A percentile compares a stretch with the other conserved stretches of the same genome.
Evolutionary conservation across 1,139 yeast species (phyloP).

Genomic region (Suhomyces anneliseae): DNA sequence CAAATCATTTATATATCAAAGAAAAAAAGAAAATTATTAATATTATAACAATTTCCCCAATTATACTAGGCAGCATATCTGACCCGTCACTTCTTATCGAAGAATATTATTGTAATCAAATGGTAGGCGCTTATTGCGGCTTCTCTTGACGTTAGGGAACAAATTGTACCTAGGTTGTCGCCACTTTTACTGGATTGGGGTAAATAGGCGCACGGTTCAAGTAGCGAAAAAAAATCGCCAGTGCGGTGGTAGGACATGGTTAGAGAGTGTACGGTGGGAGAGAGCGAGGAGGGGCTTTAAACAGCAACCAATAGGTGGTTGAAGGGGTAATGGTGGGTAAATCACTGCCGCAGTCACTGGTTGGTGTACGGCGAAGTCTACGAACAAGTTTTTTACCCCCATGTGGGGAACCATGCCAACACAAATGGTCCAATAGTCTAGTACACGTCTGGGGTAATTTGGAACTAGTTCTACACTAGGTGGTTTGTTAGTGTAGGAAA

Average conservation of each 20-base stretch:
- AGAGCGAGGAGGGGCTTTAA: neutral
- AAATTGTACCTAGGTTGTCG: neutral
- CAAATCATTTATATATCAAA: neutral
- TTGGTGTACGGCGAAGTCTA: no score
- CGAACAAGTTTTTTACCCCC: no score
- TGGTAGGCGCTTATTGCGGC: conserved; percentile 5
- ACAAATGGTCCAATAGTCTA: no score
- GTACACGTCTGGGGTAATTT: no score
- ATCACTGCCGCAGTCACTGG: neutral
- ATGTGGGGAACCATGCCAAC: no score
- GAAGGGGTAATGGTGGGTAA: neutral
- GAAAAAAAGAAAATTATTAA: neutral
- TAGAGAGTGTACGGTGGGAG: conserved; percentile 5
- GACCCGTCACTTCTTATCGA: no score
- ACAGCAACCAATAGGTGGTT: neutral
- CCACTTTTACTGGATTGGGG: conserved; percentile 4
- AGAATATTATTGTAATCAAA: no score
- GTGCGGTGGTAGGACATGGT: neutral
- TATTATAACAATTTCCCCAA: no score
- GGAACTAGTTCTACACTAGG: no score
- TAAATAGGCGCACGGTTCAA: conserved; percentile 4
- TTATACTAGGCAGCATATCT: neutral
- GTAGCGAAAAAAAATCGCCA: neutral
- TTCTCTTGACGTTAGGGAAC: conserved; percentile 11
- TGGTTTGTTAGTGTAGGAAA: no score